phyloP scores from a whole-genome alignment of 495 filamentous ascomycete genomes.

The Cetradonia linearis region DNA sequence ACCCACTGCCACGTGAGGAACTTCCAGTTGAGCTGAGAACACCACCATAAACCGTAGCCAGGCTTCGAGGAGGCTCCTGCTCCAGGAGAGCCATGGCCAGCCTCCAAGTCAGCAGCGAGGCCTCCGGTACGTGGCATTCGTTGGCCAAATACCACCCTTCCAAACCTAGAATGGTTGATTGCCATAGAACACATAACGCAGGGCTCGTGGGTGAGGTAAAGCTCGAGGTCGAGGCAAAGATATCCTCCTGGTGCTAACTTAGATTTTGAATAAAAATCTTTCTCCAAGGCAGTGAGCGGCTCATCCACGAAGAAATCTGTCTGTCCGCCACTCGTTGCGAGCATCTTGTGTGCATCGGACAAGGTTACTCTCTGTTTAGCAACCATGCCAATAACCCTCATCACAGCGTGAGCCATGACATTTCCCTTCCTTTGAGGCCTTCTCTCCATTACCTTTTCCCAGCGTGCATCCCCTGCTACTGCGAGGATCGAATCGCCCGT shows the following conservation, averaged over 20 bases:
- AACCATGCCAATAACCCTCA: constrained; percentile 83
- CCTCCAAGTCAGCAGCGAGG: constrained; percentile 34
- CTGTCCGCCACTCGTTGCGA: background rate
- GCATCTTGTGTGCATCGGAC: background rate
- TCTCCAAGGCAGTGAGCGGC: constrained; percentile 35
- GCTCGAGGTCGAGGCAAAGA: constrained; percentile 79
- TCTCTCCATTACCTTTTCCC: constrained; percentile 24
- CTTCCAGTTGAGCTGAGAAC: constrained; percentile 89
- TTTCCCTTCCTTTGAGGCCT: constrained; percentile 47
- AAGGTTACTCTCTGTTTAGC: constrained; percentile 44
- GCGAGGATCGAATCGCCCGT: constrained; percentile 44
- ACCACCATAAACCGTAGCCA: constrained; percentile 82
- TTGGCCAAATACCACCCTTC: constrained; percentile 64
- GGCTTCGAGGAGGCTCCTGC: constrained; percentile 32
- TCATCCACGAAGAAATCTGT: constrained; percentile 9
- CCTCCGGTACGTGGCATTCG: constrained; percentile 50
- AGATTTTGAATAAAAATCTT: constrained; percentile 25
- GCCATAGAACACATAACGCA: constrained; percentile 97
- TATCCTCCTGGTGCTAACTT: constrained; percentile 55
- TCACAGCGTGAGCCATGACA: constrained; percentile 67
- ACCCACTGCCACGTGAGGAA: constrained; percentile 75
- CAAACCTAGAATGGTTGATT: constrained; percentile 81
- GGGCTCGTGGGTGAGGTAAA: constrained; percentile 89
- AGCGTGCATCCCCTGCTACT: constrained; percentile 71
- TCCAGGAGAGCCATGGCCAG: constrained; percentile 20